These are phyloP conservation scores for Alternaria atra DNA, from an alignment of 2,329 filamentous ascomycete genomes.

Conservation along the genomic window DNA sequence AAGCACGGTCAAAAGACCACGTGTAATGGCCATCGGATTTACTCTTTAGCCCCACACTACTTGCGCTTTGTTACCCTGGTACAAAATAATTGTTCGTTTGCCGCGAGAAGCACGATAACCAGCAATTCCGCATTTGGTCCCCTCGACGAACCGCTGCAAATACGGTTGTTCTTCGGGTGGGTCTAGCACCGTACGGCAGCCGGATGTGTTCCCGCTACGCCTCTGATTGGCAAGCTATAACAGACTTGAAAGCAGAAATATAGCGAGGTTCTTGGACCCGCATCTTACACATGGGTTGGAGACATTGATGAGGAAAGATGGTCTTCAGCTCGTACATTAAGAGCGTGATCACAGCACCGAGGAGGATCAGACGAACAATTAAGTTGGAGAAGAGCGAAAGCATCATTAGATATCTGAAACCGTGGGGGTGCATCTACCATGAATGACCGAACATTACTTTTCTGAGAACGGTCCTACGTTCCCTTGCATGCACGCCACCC, in stretches of 20 bases:
- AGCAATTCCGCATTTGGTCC: constrained; percentile 25
- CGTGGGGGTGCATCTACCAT: constrained; percentile 3
- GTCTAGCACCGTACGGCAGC: constrained; percentile 22
- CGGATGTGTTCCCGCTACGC: constrained; percentile 22
- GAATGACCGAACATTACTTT: constrained; percentile 14
- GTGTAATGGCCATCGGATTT: constrained; percentile 21
- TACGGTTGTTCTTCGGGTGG: constrained; percentile 23
- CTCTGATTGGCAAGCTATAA: constrained; percentile 34
- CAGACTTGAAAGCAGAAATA: constrained; percentile 9
- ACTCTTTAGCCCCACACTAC: constrained; percentile 9
- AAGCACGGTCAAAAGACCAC: constrained; percentile 23
- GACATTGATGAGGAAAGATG: neutral
- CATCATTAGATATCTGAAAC: constrained; percentile 1
- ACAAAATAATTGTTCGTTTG: constrained; percentile 23
- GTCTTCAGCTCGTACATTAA: constrained; percentile 9
- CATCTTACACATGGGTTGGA: constrained; percentile 19
- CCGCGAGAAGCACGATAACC: constrained; percentile 47
- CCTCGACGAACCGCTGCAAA: constrained; percentile 23
- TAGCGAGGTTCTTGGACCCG: constrained; percentile 25
- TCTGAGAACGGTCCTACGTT: constrained; percentile 15
- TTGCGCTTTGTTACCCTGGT: constrained; percentile 7
- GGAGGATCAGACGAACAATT: neutral
- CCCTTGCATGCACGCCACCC: constrained; percentile 6
- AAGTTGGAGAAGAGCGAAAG: neutral
- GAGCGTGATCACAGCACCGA: constrained; percentile 21